Conservation (phyloP, 306 rosid genomes). For the Dryas octopetala region DNA sequence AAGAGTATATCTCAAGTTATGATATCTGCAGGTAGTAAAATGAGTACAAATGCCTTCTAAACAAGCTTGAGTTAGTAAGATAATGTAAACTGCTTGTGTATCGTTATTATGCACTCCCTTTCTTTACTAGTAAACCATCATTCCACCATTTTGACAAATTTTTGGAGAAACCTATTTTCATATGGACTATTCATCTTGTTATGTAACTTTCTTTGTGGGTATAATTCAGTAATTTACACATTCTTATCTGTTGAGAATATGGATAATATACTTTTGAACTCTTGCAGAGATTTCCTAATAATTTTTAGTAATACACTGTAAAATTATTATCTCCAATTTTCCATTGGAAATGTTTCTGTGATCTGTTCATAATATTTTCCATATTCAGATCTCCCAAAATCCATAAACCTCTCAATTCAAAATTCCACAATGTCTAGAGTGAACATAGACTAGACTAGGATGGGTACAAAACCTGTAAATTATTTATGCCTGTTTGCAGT, state of each 20-base stretch:
- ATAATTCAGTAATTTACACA: not conserved
- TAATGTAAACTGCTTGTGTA: not conserved
- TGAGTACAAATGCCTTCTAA: not conserved
- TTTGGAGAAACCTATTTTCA: not conserved
- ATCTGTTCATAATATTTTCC: constrained; percentile 3
- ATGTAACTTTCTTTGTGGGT: not conserved
- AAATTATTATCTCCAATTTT: not conserved
- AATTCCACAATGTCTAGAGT: not conserved
- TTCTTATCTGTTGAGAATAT: not conserved
- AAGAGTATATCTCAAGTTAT: not conserved
- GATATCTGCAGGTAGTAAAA: not conserved
- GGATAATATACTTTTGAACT: not conserved
- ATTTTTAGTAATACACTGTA: not conserved
- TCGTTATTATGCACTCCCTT: not conserved
- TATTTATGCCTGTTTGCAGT: not conserved
- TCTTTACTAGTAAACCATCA: not conserved
- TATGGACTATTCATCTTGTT: not conserved
- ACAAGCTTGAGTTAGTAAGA: not conserved
- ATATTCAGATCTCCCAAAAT: constrained; percentile 10
- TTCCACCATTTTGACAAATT: not conserved
- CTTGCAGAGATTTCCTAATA: not conserved
- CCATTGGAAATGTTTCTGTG: not conserved
- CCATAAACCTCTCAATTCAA: not conserved
- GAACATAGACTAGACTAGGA: too few species aligned
- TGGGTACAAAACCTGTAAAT: not conserved